Percentiles rank a stretch among this genome's conserved stretches.
Evolutionary conservation across 2,329 filamentous ascomycete genomes (phyloP).

Genomic region (Pseudogymnoascus sp.): DNA sequence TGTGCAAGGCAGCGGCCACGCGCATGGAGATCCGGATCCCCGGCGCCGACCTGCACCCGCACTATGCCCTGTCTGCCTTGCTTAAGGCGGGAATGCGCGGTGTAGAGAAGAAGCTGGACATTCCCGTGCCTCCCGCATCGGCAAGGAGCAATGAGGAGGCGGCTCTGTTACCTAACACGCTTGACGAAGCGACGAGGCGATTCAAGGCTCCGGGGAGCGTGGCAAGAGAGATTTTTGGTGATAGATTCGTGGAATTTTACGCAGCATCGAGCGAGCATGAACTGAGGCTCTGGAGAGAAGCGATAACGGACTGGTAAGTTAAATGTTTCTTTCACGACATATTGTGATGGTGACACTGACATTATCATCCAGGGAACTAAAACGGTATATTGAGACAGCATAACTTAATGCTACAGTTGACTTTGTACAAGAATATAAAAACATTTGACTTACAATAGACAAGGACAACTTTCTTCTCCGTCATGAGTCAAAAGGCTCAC

Average conservation of each 20-base stretch:
- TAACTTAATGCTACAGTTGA: not conserved
- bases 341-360: not conserved
- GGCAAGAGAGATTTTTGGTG: slow-evolving; percentile 86
- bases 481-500: not conserved
- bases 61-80: slow-evolving; percentile 78
- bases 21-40: slow-evolving; percentile 88
- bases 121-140: slow-evolving; percentile 77
- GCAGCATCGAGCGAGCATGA: slow-evolving; percentile 93
- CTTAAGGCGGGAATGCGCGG: slow-evolving; percentile 84
- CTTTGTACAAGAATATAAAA: not conserved
- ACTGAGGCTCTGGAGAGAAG: slow-evolving; percentile 83
- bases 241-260: slow-evolving; percentile 93
- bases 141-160: slow-evolving; percentile 68
- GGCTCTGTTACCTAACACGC: slow-evolving; percentile 67
- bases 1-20: slow-evolving; percentile 73
- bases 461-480: not conserved
- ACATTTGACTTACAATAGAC: not conserved
- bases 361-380: not conserved
- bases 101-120: slow-evolving; percentile 82
- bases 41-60: slow-evolving; percentile 91
- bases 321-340: not conserved
- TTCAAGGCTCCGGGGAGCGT: slow-evolving; percentile 75
- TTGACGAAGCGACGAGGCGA: slow-evolving; percentile 73
- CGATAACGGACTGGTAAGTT: slow-evolving; percentile 89
- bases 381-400: not conserved